Evolutionary conservation across 768 basidiomycete species (phyloP).

Genomic region (Podaxis carcinomalis): DNA sequence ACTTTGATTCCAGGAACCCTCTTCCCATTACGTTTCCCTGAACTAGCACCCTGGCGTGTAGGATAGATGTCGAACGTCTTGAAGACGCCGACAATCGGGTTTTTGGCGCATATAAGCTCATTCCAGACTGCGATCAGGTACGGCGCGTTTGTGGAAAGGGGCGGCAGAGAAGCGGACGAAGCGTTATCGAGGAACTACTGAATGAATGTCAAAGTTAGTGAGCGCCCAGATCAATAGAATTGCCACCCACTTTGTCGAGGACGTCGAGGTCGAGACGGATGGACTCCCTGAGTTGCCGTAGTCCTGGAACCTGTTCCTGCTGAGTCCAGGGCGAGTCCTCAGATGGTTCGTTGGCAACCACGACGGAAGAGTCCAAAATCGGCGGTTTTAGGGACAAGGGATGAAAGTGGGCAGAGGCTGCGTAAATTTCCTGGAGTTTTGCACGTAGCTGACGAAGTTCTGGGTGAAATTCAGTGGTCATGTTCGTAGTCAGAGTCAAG

Average conservation of each 20-base stretch:
- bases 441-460: slow-evolving; percentile 26
- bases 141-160: slow-evolving; percentile 73
- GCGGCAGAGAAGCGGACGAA: slow-evolving; percentile 36
- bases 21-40: slow-evolving; percentile 15
- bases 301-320: slow-evolving; percentile 38
- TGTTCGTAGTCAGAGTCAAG: background rate
- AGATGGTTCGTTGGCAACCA: slow-evolving; percentile 22
- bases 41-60: background rate
- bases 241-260: slow-evolving; percentile 36
- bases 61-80: slow-evolving; percentile 39
- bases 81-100: slow-evolving; percentile 55
- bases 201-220: slow-evolving; percentile 16
- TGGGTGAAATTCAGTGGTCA: slow-evolving; percentile 19
- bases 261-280: slow-evolving; percentile 42
- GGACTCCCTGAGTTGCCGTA: slow-evolving; percentile 41
- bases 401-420: slow-evolving; percentile 33
- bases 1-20: slow-evolving; percentile 55
- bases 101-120: slow-evolving; percentile 59
- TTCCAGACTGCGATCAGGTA: slow-evolving; percentile 82
- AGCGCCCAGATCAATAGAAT: background rate
- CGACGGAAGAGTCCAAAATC: slow-evolving; percentile 42
- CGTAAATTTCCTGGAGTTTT: slow-evolving; percentile 29
- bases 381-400: slow-evolving; percentile 34
- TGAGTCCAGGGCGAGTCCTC: slow-evolving; percentile 41
- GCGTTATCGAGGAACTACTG: slow-evolving; percentile 64